Conservation (phyloP, 2,329 filamentous ascomycete species). For the Alternaria arbusti region DNA sequence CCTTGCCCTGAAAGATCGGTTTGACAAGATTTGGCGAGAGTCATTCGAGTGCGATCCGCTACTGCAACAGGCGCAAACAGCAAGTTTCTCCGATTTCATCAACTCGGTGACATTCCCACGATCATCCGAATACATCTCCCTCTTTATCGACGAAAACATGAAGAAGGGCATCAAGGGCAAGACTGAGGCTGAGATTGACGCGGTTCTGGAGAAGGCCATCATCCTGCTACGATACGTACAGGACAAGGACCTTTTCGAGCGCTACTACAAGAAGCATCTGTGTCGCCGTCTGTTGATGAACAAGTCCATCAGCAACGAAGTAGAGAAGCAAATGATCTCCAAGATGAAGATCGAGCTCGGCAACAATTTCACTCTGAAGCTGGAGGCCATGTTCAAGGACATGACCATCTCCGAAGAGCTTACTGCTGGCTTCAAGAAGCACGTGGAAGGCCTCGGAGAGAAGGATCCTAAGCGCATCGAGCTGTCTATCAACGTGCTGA, state of each 20-base stretch:
- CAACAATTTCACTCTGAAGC: conserved; percentile 88
- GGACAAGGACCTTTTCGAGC: conserved; percentile 94
- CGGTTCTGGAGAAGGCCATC: conserved; percentile 86
- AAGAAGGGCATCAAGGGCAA: conserved; percentile 94
- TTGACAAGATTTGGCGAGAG: conserved; percentile 75
- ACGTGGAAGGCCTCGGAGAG: conserved; percentile 66
- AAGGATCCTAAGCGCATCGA: conserved; percentile 71
- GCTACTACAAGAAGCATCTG: conserved; percentile 97
- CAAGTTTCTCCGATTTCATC: conserved; percentile 91
- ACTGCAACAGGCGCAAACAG: conserved; percentile 81
- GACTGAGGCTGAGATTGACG: conserved; percentile 85
- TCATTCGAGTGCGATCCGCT: conserved; percentile 79
- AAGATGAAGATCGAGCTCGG: conserved; percentile 98
- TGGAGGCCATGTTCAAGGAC: conserved; percentile 98
- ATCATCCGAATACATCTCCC: conserved; percentile 88
- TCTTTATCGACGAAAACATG: conserved; percentile 96
- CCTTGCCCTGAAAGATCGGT: conserved; percentile 83
- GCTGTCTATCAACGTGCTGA: conserved; percentile 82
- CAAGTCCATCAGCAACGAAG: conserved; percentile 88
- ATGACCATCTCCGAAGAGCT: conserved; percentile 88
- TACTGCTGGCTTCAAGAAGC: conserved; percentile 74
- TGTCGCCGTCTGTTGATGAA: conserved; percentile 85
- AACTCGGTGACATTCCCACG: conserved; percentile 74
- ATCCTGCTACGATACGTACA: conserved; percentile 84
- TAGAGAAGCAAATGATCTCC: conserved; percentile 93